Evolutionary conservation across 2,329 filamentous ascomycete species (phyloP).

Genomic region (Colletotrichum liriopes): DNA sequence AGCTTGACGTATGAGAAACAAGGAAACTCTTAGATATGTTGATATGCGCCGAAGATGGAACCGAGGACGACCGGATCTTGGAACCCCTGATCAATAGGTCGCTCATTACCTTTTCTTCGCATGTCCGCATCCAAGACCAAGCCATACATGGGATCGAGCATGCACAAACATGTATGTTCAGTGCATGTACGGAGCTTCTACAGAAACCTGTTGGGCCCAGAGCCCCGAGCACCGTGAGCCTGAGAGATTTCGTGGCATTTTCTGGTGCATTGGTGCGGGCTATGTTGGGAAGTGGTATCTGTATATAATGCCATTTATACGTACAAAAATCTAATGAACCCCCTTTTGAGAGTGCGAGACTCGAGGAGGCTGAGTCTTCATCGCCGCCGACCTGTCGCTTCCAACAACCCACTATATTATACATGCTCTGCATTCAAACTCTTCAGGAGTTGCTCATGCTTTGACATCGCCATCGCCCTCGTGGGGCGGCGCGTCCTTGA

Average conservation of each 20-base stretch:
- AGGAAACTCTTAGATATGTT: too few relatives aligned
- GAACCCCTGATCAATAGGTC: too few relatives aligned
- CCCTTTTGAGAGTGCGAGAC: neutral
- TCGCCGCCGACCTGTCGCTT: neutral
- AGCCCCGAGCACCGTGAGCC: too few relatives aligned
- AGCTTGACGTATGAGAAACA: too few relatives aligned
- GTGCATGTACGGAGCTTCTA: neutral
- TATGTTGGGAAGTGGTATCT: neutral
- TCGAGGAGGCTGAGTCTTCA: neutral
- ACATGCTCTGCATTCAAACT: neutral
- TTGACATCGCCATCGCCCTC: neutral
- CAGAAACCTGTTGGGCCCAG: too few relatives aligned
- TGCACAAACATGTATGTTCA: neutral
- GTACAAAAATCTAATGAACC: neutral
- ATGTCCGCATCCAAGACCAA: neutral
- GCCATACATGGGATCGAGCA: neutral
- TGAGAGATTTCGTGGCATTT: neutral
- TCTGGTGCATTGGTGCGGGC: neutral
- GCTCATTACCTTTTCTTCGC: neutral
- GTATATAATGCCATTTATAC: neutral
- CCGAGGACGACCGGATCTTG: too few relatives aligned
- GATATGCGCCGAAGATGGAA: too few relatives aligned
- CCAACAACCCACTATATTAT: neutral
- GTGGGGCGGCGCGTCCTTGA: constrained; percentile 29
- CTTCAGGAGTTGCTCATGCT: neutral